A percentile compares a stretch with the other conserved stretches of the same genome.
Evolutionary conservation across 306 rosid genomes (phyloP).

Genomic region (Sphenostylis stenocarpa): DNA sequence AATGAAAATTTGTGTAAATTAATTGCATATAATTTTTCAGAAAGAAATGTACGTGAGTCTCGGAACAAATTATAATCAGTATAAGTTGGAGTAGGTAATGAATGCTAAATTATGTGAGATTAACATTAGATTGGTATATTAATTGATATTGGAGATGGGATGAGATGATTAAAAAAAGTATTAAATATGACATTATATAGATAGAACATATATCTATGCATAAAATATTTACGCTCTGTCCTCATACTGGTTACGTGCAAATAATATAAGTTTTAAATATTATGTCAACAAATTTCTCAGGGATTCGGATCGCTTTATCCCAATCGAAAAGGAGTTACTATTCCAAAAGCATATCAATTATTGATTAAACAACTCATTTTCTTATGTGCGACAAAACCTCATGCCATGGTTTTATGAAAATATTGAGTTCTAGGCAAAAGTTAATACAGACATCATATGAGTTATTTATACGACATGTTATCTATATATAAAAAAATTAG

Average conservation of each 20-base stretch:
- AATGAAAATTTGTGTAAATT: not conserved
- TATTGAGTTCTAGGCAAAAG: not conserved
- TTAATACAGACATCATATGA: not conserved
- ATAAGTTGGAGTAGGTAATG: not conserved
- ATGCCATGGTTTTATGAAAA: not conserved
- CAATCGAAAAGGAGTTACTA: slow-evolving; percentile 10
- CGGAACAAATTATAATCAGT: not conserved
- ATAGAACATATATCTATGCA: not conserved
- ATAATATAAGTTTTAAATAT: not conserved
- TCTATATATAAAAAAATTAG: not conserved
- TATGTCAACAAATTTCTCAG: not conserved
- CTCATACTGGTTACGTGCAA: slow-evolving; percentile 1
- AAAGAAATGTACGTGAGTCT: not conserved
- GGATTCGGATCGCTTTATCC: not conserved
- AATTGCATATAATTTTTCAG: not conserved
- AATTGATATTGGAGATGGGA: no score
- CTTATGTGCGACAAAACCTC: not conserved
- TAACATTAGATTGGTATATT: no score
- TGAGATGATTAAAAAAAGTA: no score
- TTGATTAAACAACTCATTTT: slow-evolving; percentile 6
- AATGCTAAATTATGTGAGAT: no score
- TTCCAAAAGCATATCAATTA: slow-evolving; percentile 27
- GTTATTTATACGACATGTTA: not conserved
- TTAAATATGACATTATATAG: not conserved
- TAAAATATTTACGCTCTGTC: not conserved